phyloP scores from a whole-genome alignment of 495 filamentous ascomycete species.

The Letharia lupina region DNA sequence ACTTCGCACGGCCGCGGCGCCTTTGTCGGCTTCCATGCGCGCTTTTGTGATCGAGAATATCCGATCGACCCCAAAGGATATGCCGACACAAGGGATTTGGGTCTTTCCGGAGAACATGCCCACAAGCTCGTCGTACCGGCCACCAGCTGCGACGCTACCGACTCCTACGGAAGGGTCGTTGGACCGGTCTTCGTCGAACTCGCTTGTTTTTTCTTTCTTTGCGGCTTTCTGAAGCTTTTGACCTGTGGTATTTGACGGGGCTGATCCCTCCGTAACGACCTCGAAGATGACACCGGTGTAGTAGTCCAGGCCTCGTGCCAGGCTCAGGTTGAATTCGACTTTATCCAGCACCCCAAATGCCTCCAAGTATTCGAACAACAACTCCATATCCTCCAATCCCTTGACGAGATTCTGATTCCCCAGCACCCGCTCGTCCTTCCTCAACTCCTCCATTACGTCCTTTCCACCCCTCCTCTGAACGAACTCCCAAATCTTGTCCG shows the following conservation, averaged over 20 bases:
- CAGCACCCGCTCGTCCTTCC: conserved; percentile 51
- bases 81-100: conserved; percentile 85
- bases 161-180: conserved; percentile 77
- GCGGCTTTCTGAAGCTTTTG: conserved; percentile 43
- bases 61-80: conserved; percentile 90
- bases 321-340: conserved; percentile 72
- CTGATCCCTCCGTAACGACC: conserved; percentile 76
- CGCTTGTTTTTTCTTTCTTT: conserved; percentile 49
- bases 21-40: conserved; percentile 54
- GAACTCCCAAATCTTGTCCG: conserved; percentile 80
- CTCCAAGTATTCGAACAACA: conserved; percentile 75
- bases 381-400: conserved; percentile 72
- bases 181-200: conserved; percentile 70
- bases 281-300: conserved; percentile 95
- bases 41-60: conserved; percentile 89
- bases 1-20: conserved; percentile 41
- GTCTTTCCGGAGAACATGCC: conserved; percentile 83
- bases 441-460: conserved; percentile 60
- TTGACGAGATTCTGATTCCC: conserved; percentile 64
- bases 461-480: conserved; percentile 58
- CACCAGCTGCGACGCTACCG: conserved; percentile 81
- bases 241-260: conserved; percentile 43
- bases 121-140: conserved; percentile 87
- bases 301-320: conserved; percentile 85
- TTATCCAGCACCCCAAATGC: conserved; percentile 60